Evolutionary conservation across 2,329 filamentous ascomycete genomes (phyloP), one percentile per base, ranked within the genome.

Genomic region (Phoma sp.): DNA sequence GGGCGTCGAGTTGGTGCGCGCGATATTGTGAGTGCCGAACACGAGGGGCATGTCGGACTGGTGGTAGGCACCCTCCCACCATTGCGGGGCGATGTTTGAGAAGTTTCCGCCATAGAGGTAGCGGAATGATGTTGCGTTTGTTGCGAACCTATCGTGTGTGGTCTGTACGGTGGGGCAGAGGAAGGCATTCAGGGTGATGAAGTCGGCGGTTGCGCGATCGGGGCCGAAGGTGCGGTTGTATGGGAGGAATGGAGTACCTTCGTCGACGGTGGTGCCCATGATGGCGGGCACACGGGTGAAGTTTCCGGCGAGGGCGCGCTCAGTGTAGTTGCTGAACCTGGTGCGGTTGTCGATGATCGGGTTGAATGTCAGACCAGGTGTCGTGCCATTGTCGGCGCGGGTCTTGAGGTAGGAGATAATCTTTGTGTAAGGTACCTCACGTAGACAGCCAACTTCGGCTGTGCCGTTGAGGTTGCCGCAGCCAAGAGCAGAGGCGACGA

Each of bases 101-200:
- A 74, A 74, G 45, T 74, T 74, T 1, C 74, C 75, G 5, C 60
- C 66, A 39, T 74, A 78, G 11, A 73, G 62, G 43, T 75, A 77
- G 40, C 74, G 71, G 57, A 72, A 76, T 0, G 74, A 76, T 0
- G 63, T 52, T 0, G 68, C 53, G 28, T 61, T 64, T 10, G 59
- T 53, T 2, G 57, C 50, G 26, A 62, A 64, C 5, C 75, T 65
- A 18, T 64, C 51, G 3, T 62, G 47, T 3, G 66, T 70, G 7
- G 67, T 70, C 21, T 72, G 61, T 10, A 64, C 64, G 2, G 58
- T 49, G 0, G 72, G 66, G 43, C 74, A 77, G 38, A 72, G 57
- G 59, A 76, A 70, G 9, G 53, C 49, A 17, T 39, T 39, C 1
- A 69, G 55, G 0, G 71, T 75, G 11, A 49, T 47, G 0, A 28